Conservation (phyloP, 495 filamentous ascomycete genomes). For the Penicillium canariense region DNA sequence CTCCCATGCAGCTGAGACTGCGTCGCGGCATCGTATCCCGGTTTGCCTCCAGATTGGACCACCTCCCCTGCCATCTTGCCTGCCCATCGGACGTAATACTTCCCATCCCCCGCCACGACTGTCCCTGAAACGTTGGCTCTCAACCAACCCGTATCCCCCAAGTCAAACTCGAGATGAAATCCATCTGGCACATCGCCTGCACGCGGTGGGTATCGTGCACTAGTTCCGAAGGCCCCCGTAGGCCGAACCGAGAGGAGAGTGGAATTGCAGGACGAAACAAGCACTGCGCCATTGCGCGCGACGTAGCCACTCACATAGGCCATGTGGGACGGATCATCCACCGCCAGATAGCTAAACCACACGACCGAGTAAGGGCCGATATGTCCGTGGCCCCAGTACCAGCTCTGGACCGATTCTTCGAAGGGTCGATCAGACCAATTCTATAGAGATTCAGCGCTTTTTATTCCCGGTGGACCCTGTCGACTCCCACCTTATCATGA, state of each 20-base stretch:
- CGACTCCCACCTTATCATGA: slow-evolving; percentile 36
- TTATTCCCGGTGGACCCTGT: not conserved
- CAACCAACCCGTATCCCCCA: slow-evolving; percentile 6
- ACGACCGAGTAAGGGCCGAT: slow-evolving; percentile 39
- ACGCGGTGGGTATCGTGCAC: slow-evolving; percentile 21
- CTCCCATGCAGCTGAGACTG: slow-evolving; percentile 9
- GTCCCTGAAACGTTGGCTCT: slow-evolving; percentile 22
- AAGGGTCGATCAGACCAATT: slow-evolving; percentile 35
- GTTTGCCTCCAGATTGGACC: not conserved
- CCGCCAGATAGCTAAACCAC: slow-evolving; percentile 36
- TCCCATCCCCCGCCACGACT: slow-evolving; percentile 14
- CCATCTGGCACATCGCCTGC: slow-evolving; percentile 20
- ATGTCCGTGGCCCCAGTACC: slow-evolving; percentile 44
- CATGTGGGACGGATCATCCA: slow-evolving; percentile 13
- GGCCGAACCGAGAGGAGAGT: slow-evolving; percentile 17
- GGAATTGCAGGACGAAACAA: slow-evolving; percentile 19
- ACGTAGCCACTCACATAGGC: slow-evolving; percentile 35
- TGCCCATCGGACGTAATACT: slow-evolving; percentile 29
- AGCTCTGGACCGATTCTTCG: slow-evolving; percentile 20
- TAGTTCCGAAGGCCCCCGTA: slow-evolving; percentile 8
- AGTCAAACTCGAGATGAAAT: slow-evolving; percentile 17
- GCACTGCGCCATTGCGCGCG: slow-evolving; percentile 21
- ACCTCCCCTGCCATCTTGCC: slow-evolving; percentile 25
- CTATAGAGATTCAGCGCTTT: not conserved
- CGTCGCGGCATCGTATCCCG: not conserved